phyloP scores from a whole-genome alignment of 169 alveolate genomes.

The Cryptosporidium parvum region DNA sequence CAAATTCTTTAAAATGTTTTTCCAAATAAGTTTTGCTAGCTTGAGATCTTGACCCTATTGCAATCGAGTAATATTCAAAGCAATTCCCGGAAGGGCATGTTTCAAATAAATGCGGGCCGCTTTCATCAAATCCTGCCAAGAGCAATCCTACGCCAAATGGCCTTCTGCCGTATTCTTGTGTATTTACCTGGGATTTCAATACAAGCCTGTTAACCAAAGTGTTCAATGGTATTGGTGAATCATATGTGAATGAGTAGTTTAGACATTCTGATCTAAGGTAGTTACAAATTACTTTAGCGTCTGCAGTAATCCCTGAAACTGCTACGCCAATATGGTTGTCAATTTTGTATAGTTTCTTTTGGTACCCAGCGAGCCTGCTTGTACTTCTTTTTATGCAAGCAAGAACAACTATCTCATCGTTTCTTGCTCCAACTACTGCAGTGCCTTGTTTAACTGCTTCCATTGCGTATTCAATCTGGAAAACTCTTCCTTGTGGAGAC shows the following conservation, averaged over 20 bases:
- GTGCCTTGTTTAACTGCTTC: conserved; percentile 98
- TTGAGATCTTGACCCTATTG: conserved; percentile 98
- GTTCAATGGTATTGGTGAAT: conserved; percentile 91
- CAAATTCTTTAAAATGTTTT: conserved; percentile 90
- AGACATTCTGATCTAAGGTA: conserved; percentile 95
- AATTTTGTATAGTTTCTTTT: conserved; percentile 94
- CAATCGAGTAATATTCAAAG: conserved; percentile 95
- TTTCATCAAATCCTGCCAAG: conserved; percentile 93
- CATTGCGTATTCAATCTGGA: conserved; percentile 96
- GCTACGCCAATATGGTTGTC: conserved; percentile 97
- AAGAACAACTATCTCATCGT: conserved; percentile 49
- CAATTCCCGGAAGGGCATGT: conserved; percentile 97
- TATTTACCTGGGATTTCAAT: conserved; percentile 93
- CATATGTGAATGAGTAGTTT: conserved; percentile 93
- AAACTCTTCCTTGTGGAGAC: conserved; percentile 94
- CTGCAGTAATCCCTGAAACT: conserved; percentile 98
- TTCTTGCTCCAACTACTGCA: conserved; percentile 52
- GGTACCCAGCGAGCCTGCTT: conserved; percentile 93
- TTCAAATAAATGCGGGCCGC: conserved; percentile 92
- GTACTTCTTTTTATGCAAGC: conserved; percentile 83
- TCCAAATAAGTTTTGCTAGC: conserved; percentile 97
- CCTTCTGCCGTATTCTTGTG: conserved; percentile 94
- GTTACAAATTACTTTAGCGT: conserved; percentile 92
- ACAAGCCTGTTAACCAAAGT: conserved; percentile 91
- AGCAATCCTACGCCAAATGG: conserved; percentile 99